phyloP scores from a whole-genome alignment of 2,329 filamentous ascomycete species.

The Camptophora hylomeconis region DNA sequence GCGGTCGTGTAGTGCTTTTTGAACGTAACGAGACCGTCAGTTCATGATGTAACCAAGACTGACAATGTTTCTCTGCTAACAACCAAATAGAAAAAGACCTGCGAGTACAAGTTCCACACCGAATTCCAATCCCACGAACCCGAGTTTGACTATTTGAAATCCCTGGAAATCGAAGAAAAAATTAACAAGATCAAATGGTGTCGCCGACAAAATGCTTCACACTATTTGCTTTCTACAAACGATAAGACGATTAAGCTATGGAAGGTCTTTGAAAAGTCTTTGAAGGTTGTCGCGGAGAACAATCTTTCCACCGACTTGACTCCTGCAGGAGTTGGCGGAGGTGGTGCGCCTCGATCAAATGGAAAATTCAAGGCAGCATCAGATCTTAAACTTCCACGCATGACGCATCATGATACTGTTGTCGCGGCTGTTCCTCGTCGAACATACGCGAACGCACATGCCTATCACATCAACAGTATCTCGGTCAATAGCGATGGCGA shows the following conservation, averaged over 20 bases:
- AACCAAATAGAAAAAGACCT: slow-evolving; percentile 97
- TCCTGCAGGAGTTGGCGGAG: slow-evolving; percentile 57
- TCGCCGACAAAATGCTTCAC: slow-evolving; percentile 90
- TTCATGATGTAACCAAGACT: no score
- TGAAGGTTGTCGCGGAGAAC: slow-evolving; percentile 98
- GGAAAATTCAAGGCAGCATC: slow-evolving; percentile 65
- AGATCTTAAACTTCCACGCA: slow-evolving; percentile 82
- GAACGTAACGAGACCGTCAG: slow-evolving; percentile 82
- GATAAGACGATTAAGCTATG: slow-evolving; percentile 99
- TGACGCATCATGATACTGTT: slow-evolving; percentile 97
- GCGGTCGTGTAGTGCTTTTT: slow-evolving; percentile 38
- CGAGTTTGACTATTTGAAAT: slow-evolving; percentile 98
- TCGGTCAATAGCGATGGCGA: slow-evolving; percentile 99
- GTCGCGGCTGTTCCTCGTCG: slow-evolving; percentile 90
- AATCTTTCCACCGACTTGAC: slow-evolving; percentile 93
- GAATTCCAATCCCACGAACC: slow-evolving; percentile 99
- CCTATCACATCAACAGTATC: slow-evolving; percentile 99
- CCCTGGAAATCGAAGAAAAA: slow-evolving; percentile 98
- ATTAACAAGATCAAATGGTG: slow-evolving; percentile 99
- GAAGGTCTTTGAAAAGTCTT: slow-evolving; percentile 99
- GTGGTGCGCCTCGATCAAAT: slow-evolving; percentile 60
- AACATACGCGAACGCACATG: slow-evolving; percentile 96
- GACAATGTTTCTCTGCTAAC: no score
- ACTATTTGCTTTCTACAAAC: slow-evolving; percentile 95
- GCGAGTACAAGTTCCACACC: slow-evolving; percentile 99